These are phyloP conservation scores for Xylaria nigripes DNA, from an alignment of 495 filamentous ascomycete genomes.

Conservation along the genomic window DNA sequence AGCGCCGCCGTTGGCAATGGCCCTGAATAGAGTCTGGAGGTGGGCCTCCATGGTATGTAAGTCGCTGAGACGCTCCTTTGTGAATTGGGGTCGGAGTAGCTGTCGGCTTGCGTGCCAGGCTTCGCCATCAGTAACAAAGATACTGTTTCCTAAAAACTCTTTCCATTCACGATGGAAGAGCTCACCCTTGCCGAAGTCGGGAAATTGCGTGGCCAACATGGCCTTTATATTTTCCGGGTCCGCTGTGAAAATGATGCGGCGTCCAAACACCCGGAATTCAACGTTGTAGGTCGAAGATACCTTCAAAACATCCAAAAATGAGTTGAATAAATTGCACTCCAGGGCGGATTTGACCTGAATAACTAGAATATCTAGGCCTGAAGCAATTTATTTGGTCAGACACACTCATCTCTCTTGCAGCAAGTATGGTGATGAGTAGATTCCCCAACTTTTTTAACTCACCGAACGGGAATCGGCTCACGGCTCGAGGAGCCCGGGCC, in stretches of 20 bases:
- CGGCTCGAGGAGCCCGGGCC: constrained; percentile 18
- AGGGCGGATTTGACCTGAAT: constrained; percentile 42
- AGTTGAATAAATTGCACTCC: constrained; percentile 46
- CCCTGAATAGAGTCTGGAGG: constrained; percentile 52
- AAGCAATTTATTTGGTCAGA: not conserved
- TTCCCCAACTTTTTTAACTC: not conserved
- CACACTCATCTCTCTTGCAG: not conserved
- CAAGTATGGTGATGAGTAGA: not conserved
- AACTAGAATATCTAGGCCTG: constrained; percentile 57
- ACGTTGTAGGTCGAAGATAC: constrained; percentile 41
- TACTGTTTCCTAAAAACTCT: constrained; percentile 67
- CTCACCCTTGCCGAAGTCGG: constrained; percentile 64
- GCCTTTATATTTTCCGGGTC: constrained; percentile 86
- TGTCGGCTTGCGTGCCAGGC: constrained; percentile 68
- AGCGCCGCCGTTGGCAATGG: constrained; percentile 51
- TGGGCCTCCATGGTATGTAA: constrained; percentile 74
- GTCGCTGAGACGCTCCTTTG: constrained; percentile 70
- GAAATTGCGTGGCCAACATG: constrained; percentile 69
- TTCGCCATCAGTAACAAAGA: constrained; percentile 71
- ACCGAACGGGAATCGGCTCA: constrained; percentile 21
- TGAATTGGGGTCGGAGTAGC: constrained; percentile 76
- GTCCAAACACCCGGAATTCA: constrained; percentile 49
- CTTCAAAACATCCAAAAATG: constrained; percentile 49
- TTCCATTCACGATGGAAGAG: constrained; percentile 62
- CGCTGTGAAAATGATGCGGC: constrained; percentile 55